Evolutionary conservation across 1,284 basidiomycete genomes (phyloP).

Genomic region (Takashimella tepidaria): DNA sequence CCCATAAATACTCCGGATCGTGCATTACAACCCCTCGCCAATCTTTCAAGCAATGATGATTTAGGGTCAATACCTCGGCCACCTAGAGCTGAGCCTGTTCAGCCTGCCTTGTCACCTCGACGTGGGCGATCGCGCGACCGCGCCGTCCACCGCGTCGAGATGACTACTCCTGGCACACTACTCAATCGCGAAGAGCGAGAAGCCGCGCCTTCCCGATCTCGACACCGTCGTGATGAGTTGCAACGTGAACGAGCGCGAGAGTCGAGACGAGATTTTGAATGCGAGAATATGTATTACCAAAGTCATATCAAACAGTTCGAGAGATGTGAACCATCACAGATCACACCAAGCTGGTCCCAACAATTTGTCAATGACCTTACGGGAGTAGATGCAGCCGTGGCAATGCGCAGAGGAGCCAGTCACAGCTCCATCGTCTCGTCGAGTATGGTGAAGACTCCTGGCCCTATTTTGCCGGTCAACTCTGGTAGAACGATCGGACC

Average conservation of each 20-base stretch:
- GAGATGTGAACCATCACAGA: conserved; percentile 12
- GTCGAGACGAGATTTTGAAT: not conserved
- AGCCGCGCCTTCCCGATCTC: conserved; percentile 33
- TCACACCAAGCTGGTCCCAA: conserved; percentile 27
- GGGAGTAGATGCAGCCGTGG: conserved; percentile 8
- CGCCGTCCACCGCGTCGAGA: conserved; percentile 17
- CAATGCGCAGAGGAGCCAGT: conserved; percentile 6
- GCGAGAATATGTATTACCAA: not conserved
- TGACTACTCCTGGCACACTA: conserved; percentile 15
- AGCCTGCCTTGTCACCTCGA: conserved; percentile 1
- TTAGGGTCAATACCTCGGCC: conserved; percentile 2
- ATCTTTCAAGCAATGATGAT: conserved; percentile 1
- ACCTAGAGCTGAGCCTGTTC: conserved; percentile 2
- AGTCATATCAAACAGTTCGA: not conserved
- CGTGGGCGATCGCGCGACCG: conserved; percentile 37
- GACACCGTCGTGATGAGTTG: conserved; percentile 19
- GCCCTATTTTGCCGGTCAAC: not conserved
- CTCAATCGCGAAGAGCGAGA: conserved; percentile 39
- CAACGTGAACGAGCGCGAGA: conserved; percentile 10
- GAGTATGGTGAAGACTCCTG: not conserved
- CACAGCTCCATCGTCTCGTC: not conserved
- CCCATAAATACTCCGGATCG: not conserved
- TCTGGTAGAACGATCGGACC: conserved; percentile 1
- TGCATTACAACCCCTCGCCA: not conserved
- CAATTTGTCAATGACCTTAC: conserved; percentile 3